Evolutionary conservation across 768 basidiomycete species (phyloP).

Genomic region (Hygrophorus russula): DNA sequence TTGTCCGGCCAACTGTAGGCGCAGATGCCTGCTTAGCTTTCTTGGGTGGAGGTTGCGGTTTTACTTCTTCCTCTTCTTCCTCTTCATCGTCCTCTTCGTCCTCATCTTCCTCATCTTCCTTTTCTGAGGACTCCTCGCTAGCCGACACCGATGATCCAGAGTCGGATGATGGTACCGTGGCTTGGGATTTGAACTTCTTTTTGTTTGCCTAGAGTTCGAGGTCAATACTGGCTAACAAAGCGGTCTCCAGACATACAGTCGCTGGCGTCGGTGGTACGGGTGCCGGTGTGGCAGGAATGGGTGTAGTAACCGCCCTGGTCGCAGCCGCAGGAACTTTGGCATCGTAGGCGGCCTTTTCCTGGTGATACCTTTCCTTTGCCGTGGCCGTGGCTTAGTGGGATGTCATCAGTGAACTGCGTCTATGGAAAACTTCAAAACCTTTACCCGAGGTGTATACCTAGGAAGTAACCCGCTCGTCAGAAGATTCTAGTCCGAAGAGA

Average conservation of each 20-base stretch:
- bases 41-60: conserved; percentile 18
- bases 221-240: conserved; percentile 15
- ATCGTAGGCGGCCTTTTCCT: conserved; percentile 56
- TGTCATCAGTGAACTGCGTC: conserved; percentile 23
- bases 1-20: conserved; percentile 15
- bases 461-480: too few species aligned
- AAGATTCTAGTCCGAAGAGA: too few species aligned
- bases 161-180: conserved; percentile 1
- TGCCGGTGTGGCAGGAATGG: conserved; percentile 17
- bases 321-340: conserved; percentile 38
- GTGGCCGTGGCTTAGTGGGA: conserved; percentile 42
- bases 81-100: conserved; percentile 13
- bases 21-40: conserved; percentile 17
- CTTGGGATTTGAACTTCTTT: conserved; percentile 10
- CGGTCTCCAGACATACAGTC: neutral
- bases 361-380: conserved; percentile 56
- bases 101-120: conserved; percentile 17
- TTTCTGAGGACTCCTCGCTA: conserved; percentile 9
- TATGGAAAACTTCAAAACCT: conserved; percentile 2
- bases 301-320: conserved; percentile 34
- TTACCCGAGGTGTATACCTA: conserved; percentile 1
- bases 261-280: neutral
- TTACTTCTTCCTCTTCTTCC: conserved; percentile 13
- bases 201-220: conserved; percentile 23
- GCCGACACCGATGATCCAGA: conserved; percentile 1